These are phyloP conservation scores for Fusarium sp. DNA, from an alignment of 2,329 filamentous ascomycete genomes.

Conservation along the genomic window DNA sequence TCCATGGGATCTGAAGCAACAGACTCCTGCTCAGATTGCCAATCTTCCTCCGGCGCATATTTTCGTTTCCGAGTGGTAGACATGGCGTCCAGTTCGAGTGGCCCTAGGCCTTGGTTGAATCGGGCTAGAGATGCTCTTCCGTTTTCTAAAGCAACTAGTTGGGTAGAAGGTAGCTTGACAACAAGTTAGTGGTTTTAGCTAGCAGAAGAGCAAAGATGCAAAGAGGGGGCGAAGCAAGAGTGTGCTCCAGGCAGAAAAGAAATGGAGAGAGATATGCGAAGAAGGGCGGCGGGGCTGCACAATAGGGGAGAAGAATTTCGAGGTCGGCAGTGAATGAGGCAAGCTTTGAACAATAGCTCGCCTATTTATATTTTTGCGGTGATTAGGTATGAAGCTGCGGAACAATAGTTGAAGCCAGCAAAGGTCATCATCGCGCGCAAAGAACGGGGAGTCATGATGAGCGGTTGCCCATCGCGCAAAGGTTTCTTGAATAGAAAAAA, in stretches of 20 bases:
- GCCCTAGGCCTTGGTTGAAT: constrained; percentile 31
- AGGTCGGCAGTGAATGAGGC: constrained; percentile 39
- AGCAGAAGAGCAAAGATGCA: not conserved
- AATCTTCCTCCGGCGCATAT: constrained; percentile 43
- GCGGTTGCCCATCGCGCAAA: not conserved
- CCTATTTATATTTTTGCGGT: constrained; percentile 3
- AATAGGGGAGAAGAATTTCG: constrained; percentile 25
- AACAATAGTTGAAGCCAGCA: constrained; percentile 8
- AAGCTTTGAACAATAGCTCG: constrained; percentile 12
- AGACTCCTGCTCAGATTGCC: constrained; percentile 44
- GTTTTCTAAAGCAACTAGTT: constrained; percentile 49
- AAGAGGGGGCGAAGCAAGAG: not conserved
- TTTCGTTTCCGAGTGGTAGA: constrained; percentile 48
- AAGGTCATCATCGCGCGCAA: not conserved
- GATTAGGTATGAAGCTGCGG: not conserved
- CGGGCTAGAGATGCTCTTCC: constrained; percentile 47
- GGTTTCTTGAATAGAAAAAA: not conserved
- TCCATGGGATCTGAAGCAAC: constrained; percentile 45
- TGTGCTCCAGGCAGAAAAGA: not conserved
- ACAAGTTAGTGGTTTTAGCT: constrained; percentile 31
- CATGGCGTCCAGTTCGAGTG: constrained; percentile 34
- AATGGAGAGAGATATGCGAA: constrained; percentile 6
- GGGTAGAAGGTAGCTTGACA: constrained; percentile 47
- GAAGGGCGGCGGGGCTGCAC: constrained; percentile 19
- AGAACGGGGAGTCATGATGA: not conserved